Evolutionary conservation across 164 flowering plant species (phyloP).

Genomic region (Cinnamomum chago): DNA sequence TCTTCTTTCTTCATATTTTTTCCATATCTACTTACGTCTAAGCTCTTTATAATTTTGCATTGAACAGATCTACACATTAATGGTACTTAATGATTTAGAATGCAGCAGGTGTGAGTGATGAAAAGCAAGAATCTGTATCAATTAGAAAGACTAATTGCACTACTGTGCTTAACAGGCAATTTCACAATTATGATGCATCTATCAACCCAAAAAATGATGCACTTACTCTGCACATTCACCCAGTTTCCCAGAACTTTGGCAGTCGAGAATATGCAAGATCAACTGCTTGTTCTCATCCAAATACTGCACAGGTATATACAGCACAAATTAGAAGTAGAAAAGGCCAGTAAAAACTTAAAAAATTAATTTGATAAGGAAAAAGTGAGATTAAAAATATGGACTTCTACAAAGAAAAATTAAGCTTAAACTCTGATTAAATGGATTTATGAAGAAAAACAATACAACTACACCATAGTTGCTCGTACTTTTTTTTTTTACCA

Average conservation of each 20-base stretch:
- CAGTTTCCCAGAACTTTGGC: constrained; percentile 80
- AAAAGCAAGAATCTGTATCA: neutral
- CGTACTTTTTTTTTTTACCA: too few species aligned
- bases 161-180: too few species aligned
- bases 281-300: constrained; percentile 92
- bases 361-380: neutral
- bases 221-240: constrained; percentile 93
- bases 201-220: neutral
- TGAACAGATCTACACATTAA: neutral
- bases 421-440: too few species aligned
- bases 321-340: neutral
- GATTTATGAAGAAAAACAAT: too few species aligned
- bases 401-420: too few species aligned
- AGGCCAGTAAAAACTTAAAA: neutral
- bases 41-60: too few species aligned
- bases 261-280: constrained; percentile 90
- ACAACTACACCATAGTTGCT: too few species aligned
- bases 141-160: neutral
- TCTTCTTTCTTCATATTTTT: too few species aligned
- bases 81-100: neutral
- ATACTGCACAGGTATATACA: constrained; percentile 43
- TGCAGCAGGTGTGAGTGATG: too few species aligned
- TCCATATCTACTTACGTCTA: neutral
- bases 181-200: neutral
- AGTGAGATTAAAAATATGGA: too few species aligned